Percentiles rank a stretch among this genome's conserved stretches.
Conservation (phyloP, 257 asterid genomes). For the Solanum sejunctum region DNA sequence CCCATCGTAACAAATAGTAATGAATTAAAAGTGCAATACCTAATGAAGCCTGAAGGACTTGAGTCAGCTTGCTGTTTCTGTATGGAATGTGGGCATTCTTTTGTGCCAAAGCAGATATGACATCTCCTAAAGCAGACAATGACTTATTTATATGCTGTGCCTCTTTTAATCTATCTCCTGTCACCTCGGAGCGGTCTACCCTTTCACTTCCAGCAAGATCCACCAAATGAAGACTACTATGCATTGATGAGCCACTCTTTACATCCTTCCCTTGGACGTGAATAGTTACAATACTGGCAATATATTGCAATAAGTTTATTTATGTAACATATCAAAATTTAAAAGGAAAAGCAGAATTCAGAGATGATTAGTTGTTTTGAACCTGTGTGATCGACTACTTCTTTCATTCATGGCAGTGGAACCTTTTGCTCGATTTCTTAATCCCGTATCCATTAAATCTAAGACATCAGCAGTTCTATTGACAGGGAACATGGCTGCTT, state of each 20-base stretch:
- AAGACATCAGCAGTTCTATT: slow-evolving; percentile 52
- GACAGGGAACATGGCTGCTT: slow-evolving; percentile 62
- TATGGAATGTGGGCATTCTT: slow-evolving; percentile 82
- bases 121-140: slow-evolving; percentile 93
- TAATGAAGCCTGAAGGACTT: slow-evolving; percentile 89
- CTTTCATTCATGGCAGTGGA: slow-evolving; percentile 84
- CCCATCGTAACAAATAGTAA: not conserved
- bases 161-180: slow-evolving; percentile 91
- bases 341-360: not conserved
- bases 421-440: slow-evolving; percentile 77
- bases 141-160: slow-evolving; percentile 95
- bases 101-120: slow-evolving; percentile 81
- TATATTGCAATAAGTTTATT: not conserved
- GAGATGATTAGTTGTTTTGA: not conserved
- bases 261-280: slow-evolving; percentile 60
- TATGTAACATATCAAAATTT: not conserved
- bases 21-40: not conserved
- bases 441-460: slow-evolving; percentile 69
- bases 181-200: slow-evolving; percentile 93
- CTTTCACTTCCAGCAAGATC: slow-evolving; percentile 99
- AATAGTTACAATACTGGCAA: slow-evolving; percentile 59
- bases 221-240: slow-evolving; percentile 91
- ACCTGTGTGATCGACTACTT: slow-evolving; percentile 99
- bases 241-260: slow-evolving; percentile 50
- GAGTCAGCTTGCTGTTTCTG: slow-evolving; percentile 96